phyloP scores from a whole-genome alignment of 2,329 filamentous ascomycete species.

The Fusarium agapanthi region DNA sequence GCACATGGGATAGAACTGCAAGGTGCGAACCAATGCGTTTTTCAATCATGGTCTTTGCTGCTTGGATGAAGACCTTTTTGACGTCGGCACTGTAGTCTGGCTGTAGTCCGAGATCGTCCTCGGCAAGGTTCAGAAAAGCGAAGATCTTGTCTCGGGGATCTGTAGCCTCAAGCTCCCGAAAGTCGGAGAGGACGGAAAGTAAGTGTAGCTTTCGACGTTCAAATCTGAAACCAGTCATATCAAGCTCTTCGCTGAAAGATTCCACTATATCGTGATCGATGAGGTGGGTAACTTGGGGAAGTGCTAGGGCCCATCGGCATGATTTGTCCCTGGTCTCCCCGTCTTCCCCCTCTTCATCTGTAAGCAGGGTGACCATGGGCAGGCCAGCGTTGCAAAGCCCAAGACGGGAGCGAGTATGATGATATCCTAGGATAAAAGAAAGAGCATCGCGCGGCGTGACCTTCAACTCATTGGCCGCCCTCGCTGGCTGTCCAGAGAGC shows the following conservation, averaged over 20 bases:
- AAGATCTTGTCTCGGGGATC: neutral
- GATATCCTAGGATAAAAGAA: neutral
- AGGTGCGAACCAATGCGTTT: neutral
- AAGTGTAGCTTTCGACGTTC: neutral
- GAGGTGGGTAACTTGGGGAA: neutral
- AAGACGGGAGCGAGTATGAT: neutral
- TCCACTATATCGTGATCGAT: neutral
- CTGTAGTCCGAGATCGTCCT: neutral
- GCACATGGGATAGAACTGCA: neutral
- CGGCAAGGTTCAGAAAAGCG: neutral
- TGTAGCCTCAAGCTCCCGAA: neutral
- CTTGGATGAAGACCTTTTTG: neutral
- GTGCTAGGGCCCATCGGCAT: neutral
- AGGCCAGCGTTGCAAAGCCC: neutral
- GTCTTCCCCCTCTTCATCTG: neutral
- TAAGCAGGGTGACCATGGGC: neutral
- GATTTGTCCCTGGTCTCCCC: neutral
- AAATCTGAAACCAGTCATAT: neutral
- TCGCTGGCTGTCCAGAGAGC: neutral
- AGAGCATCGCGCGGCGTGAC: neutral
- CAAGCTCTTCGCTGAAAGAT: neutral
- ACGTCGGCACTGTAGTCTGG: neutral
- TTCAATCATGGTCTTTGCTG: neutral
- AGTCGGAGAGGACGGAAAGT: neutral
- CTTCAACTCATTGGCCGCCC: neutral